Evolutionary conservation across 2,329 filamentous ascomycete species (phyloP), one percentile per base, ranked within the genome.

Genomic region (Ophioceras dolichostomum): DNA sequence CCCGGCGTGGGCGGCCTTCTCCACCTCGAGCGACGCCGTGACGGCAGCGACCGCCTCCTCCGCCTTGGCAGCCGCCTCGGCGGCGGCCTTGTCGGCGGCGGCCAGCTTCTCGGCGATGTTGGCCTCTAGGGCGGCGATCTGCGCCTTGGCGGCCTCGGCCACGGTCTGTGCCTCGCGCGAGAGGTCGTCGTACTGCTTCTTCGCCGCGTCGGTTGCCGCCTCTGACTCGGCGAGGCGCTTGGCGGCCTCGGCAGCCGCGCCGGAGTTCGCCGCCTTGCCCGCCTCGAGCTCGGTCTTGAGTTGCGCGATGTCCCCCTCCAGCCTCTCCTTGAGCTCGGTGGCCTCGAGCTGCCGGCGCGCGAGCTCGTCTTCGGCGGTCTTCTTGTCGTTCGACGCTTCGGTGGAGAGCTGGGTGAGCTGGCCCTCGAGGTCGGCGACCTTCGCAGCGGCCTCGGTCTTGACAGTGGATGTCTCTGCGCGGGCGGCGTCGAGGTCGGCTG

Each of bases 1-100:
- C 33, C 36, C 38, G 21, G 26, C 33, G 20, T 39, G 38, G 19
- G 38, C 33, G 6, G n/a, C 7, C 28, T 36, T 36, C 38, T 39
- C 38, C 4, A 27, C 14, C 26, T 39, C 38, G n/a, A 34, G 10
- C 12, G 27, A 18, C 17, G 38, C 38, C 20, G 9, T 20, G 18
- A 6, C 14, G 16, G 36, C 36, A 20, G 32, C 29, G 12, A 8
- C 29, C 19, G 22, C 22, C 22, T 26, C 35, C 17, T 37, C 35
- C 3, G 38, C 16, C 38, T 39, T 39, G 33, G 32, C 10, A 6
- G 38, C n/a, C 17, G 36, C 24, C 17, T 39, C 38, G 33, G 38
- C 32, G 12, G 31, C 24, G 4, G 33, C 28, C 38, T 36, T 36
- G 13, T 34, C 38, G 14, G 36, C 18, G 26, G 17, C 27, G 12